Percentiles rank a stretch among this genome's conserved stretches.
Evolutionary conservation across 140 eudicot species (phyloP).

Genomic region (Flaveria floridana): DNA sequence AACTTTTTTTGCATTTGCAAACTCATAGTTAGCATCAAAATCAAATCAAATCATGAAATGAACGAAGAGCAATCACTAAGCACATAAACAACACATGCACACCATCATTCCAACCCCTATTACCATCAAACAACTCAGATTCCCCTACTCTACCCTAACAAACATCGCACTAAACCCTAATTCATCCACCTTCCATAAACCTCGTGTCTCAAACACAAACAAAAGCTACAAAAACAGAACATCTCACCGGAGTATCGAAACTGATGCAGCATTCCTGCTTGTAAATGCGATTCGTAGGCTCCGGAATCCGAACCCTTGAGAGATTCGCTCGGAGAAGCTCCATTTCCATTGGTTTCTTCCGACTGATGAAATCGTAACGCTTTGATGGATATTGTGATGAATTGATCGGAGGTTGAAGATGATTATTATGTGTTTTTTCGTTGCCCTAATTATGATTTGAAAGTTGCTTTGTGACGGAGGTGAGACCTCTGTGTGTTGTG

Average conservation of each 20-base stretch:
- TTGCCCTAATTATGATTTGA: slow-evolving; percentile 51
- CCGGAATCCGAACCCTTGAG: slow-evolving; percentile 78
- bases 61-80: neutral
- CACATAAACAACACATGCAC: slow-evolving; percentile 10
- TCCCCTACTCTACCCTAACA: neutral
- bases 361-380: slow-evolving; percentile 12
- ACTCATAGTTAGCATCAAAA: neutral
- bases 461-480: slow-evolving; percentile 23
- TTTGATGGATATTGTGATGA: neutral
- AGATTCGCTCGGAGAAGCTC: slow-evolving; percentile 84
- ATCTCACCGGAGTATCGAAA: slow-evolving; percentile 82
- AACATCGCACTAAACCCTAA: slow-evolving; percentile 11
- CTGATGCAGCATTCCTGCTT: slow-evolving; percentile 92
- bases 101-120: neutral
- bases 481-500: slow-evolving; percentile 29
- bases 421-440: slow-evolving; percentile 14
- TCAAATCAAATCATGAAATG: neutral
- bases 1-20: neutral
- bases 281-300: slow-evolving; percentile 89
- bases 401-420: neutral
- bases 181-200: neutral
- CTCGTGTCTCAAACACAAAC: neutral
- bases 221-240: neutral
- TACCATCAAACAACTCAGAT: too few species aligned
- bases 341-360: slow-evolving; percentile 43